Evolutionary conservation across 257 asterid genomes (phyloP).

Genomic region (Paulownia fortunei): DNA sequence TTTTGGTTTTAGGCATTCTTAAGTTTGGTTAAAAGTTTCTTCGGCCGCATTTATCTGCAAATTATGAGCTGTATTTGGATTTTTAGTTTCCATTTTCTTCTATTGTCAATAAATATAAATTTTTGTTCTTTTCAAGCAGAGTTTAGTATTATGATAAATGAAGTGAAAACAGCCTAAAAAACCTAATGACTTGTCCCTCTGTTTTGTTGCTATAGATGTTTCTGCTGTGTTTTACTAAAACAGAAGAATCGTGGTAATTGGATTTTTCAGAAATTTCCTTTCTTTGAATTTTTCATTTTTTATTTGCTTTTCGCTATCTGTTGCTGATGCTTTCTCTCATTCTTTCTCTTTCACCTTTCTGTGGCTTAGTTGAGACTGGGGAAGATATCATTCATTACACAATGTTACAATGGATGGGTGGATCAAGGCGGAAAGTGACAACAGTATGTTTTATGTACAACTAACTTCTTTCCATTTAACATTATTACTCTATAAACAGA

Average conservation of each 20-base stretch:
- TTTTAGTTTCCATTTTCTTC: neutral
- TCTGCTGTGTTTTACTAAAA: neutral
- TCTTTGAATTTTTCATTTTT: neutral
- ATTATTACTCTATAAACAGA: neutral
- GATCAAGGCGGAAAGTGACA: slow-evolving; percentile 82
- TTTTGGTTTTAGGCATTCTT: neutral
- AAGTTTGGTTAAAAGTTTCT: neutral
- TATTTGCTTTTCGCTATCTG: neutral
- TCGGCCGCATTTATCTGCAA: neutral
- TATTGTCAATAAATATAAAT: neutral
- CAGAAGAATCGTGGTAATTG: neutral
- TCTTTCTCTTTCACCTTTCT: slow-evolving; percentile 7
- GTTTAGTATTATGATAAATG: neutral
- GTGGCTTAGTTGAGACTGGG: slow-evolving; percentile 33
- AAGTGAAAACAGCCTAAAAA: neutral
- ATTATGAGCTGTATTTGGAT: neutral
- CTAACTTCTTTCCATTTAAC: slow-evolving; percentile 25
- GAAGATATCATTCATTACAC: slow-evolving; percentile 18
- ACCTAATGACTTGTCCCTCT: neutral
- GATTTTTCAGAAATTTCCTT: neutral
- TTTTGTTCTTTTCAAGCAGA: neutral
- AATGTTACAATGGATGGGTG: slow-evolving; percentile 99
- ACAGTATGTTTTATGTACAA: slow-evolving; percentile 55
- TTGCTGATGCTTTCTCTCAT: slow-evolving; percentile 5
- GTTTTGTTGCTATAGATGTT: slow-evolving; percentile 3